phyloP scores from a whole-genome alignment of 2,329 filamentous ascomycete species.

The Beauveria bassiana region DNA sequence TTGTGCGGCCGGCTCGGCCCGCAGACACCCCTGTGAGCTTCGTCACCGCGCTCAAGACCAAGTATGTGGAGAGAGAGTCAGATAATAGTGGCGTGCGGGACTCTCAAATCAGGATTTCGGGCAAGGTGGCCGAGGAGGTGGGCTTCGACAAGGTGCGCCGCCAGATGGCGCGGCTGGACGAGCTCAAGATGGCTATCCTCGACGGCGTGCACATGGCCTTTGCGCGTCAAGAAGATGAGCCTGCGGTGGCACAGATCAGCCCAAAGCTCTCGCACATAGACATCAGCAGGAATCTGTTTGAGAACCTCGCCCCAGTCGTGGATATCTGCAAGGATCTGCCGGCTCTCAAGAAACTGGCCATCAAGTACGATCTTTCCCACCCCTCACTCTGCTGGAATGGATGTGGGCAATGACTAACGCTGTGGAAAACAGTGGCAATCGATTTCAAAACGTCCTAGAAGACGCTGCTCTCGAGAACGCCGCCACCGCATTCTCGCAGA shows the following conservation, averaged over 20 bases:
- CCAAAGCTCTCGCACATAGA: slow-evolving; percentile 72
- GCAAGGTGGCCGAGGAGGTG: slow-evolving; percentile 83
- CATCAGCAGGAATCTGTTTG: slow-evolving; percentile 76
- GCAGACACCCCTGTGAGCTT: slow-evolving; percentile 65
- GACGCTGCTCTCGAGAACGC: slow-evolving; percentile 24
- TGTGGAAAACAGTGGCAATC: slow-evolving; percentile 56
- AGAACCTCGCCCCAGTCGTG: slow-evolving; percentile 56
- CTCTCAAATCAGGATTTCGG: slow-evolving; percentile 58
- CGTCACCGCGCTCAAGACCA: slow-evolving; percentile 69
- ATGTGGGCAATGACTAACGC: slow-evolving; percentile 9
- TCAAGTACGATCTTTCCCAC: slow-evolving; percentile 52
- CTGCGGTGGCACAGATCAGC: slow-evolving; percentile 42
- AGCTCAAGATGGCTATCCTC: slow-evolving; percentile 73
- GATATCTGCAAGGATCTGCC: slow-evolving; percentile 64
- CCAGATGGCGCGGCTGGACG: slow-evolving; percentile 68
- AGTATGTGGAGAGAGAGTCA: slow-evolving; percentile 58
- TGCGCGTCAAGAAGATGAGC: slow-evolving; percentile 25
- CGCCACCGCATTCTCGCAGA: slow-evolving; percentile 36
- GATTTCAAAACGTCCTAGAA: slow-evolving; percentile 44
- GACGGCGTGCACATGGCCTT: slow-evolving; percentile 61
- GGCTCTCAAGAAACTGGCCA: slow-evolving; percentile 56
- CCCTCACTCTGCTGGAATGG: neutral
- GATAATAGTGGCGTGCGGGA: slow-evolving; percentile 13
- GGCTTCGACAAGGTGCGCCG: slow-evolving; percentile 88
- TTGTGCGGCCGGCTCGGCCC: slow-evolving; percentile 70